Evolutionary conservation across 106 monocot genomes (phyloP).

Genomic region (Dendrobium catenatum): DNA sequence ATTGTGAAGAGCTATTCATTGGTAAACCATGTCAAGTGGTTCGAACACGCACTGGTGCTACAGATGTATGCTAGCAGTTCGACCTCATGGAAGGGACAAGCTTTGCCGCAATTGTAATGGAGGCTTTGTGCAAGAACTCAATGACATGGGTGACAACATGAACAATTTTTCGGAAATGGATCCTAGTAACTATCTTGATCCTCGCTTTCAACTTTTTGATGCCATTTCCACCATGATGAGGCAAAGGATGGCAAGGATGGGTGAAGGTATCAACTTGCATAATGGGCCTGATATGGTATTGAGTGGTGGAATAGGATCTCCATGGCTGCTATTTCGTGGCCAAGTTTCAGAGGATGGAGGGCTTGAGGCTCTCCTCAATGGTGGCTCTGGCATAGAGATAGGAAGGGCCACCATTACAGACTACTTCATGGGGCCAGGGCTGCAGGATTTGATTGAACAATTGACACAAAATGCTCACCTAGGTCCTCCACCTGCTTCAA

Average conservation of each 20-base stretch:
- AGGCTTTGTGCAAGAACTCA: slow-evolving; percentile 65
- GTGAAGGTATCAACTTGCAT: slow-evolving; percentile 11
- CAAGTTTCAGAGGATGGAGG: slow-evolving; percentile 34
- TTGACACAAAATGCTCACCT: slow-evolving; percentile 25
- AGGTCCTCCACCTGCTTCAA: slow-evolving; percentile 71
- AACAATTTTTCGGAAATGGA: slow-evolving; percentile 19
- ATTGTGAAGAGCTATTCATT: not conserved
- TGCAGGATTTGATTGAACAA: slow-evolving; percentile 63
- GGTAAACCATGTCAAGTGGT: slow-evolving; percentile 37
- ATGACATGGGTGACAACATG: slow-evolving; percentile 23
- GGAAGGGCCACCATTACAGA: slow-evolving; percentile 26
- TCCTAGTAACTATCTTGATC: slow-evolving; percentile 18
- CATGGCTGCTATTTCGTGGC: slow-evolving; percentile 61
- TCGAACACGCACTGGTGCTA: slow-evolving; percentile 63
- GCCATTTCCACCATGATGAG: slow-evolving; percentile 36
- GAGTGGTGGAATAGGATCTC: slow-evolving; percentile 33
- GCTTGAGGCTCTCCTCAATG: slow-evolving; percentile 35
- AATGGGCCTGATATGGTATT: slow-evolving; percentile 8
- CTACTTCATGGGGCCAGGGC: slow-evolving; percentile 60
- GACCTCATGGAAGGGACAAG: slow-evolving; percentile 32
- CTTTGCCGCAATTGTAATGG: slow-evolving; percentile 57
- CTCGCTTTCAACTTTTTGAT: slow-evolving; percentile 30
- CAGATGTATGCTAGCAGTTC: slow-evolving; percentile 43
- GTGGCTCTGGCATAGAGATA: slow-evolving; percentile 27
- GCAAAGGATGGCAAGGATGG: slow-evolving; percentile 27